Evolutionary conservation across 2,329 filamentous ascomycete species (phyloP).

Genomic region (Colletotrichum spaethianum): DNA sequence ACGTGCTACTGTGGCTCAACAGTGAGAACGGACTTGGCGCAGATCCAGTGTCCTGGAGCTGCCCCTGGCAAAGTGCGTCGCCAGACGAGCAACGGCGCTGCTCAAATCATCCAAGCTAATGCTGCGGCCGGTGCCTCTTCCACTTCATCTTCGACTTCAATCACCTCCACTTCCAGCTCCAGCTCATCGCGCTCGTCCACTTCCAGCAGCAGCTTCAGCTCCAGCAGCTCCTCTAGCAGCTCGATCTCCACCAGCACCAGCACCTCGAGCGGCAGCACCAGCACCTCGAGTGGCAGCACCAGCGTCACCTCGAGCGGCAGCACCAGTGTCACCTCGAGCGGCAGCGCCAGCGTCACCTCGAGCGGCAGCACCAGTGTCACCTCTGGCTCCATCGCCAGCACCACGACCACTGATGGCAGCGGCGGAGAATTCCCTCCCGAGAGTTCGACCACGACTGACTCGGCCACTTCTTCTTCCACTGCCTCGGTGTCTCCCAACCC

Average conservation of each 20-base stretch:
- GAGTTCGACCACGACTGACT: no score
- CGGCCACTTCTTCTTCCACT: background rate
- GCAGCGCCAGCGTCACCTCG: no score
- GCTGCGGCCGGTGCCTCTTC: no score
- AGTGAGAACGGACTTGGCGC: fast-evolving
- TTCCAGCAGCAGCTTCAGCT: no score
- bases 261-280: background rate
- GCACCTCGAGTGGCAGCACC: background rate
- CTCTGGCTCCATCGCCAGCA: no score
- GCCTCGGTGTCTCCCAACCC: conserved; percentile 28
- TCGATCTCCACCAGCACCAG: background rate
- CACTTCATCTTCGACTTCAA: no score
- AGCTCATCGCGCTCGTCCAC: background rate
- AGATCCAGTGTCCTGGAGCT: background rate
- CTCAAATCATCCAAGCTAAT: background rate
- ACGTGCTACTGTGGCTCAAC: background rate
- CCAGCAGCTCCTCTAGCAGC: background rate
- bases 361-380: no score
- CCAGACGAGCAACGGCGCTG: background rate
- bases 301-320: background rate
- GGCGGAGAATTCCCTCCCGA: no score
- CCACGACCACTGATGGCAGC: background rate
- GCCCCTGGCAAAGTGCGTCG: background rate
- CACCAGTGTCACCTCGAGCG: no score
- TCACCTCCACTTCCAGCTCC: background rate